phyloP scores from a whole-genome alignment of 106 monocot genomes.

The Narthecium ossifragum region DNA sequence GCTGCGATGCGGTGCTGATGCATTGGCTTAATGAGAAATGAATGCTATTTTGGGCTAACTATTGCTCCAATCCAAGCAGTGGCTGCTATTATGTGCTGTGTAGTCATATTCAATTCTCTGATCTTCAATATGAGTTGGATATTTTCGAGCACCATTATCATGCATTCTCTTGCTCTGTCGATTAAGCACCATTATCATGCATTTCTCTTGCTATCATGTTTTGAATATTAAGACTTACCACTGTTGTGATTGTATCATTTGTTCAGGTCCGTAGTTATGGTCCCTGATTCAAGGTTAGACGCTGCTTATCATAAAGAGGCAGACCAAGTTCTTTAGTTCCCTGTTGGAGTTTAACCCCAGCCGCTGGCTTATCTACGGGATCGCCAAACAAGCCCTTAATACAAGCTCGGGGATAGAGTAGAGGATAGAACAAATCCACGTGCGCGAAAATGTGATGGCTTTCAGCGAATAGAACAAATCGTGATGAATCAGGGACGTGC shows the following conservation, averaged over 20 bases:
- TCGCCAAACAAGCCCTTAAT: too few species aligned
- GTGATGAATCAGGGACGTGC: too few species aligned
- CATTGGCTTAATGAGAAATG: too few species aligned
- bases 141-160: neutral
- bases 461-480: too few species aligned
- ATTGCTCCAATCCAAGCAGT: too few species aligned
- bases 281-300: conserved; percentile 73
- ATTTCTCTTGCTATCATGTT: neutral
- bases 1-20: too few species aligned
- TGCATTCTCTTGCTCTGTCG: neutral
- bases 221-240: neutral
- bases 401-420: too few species aligned
- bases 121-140: neutral
- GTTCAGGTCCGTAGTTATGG: conserved; percentile 81
- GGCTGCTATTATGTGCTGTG: neutral
- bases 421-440: too few species aligned
- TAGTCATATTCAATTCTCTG: too few species aligned
- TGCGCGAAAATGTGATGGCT: too few species aligned
- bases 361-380: too few species aligned
- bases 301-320: conserved; percentile 56
- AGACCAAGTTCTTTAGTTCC: conserved; percentile 63
- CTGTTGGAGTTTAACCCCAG: conserved; percentile 67
- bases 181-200: neutral
- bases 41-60: too few species aligned
- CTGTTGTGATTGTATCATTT: neutral